phyloP scores from a whole-genome alignment of 2,329 filamentous ascomycete species.

The Daldinia sp. region DNA sequence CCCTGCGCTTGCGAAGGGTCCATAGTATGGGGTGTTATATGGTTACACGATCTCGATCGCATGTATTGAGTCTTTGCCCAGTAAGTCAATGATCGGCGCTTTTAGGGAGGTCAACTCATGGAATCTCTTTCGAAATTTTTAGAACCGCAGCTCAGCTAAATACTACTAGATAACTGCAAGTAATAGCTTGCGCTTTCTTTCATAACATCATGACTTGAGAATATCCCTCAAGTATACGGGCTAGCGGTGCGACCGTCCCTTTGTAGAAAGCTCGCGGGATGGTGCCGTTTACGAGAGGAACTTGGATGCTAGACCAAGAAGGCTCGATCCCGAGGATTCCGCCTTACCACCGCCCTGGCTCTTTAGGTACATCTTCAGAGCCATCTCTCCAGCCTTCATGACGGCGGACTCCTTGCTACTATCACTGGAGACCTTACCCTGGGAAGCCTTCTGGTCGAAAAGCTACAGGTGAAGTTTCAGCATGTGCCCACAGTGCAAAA shows the following conservation, averaged over 20 bases:
- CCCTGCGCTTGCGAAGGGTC: not conserved
- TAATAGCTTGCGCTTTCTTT: not conserved
- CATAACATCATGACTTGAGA: not conserved
- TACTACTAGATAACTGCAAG: not conserved
- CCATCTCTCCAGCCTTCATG: conserved; percentile 82
- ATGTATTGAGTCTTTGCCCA: not conserved
- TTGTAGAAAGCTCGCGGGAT: not conserved
- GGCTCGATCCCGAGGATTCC: conserved; percentile 35
- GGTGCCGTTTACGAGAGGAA: conserved; percentile 39
- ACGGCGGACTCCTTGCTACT: conserved; percentile 84
- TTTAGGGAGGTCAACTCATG: not conserved
- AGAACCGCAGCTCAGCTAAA: not conserved
- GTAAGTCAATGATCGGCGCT: not conserved
- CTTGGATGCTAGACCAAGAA: conserved; percentile 46
- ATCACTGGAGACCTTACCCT: conserved; percentile 62
- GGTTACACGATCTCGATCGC: conserved; percentile 35
- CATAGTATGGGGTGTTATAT: not conserved
- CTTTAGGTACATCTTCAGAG: conserved; percentile 91
- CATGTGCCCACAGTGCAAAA: not conserved
- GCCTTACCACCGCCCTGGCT: conserved; percentile 61
- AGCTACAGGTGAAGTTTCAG: conserved; percentile 51
- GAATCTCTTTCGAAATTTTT: not conserved
- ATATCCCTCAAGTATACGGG: not conserved
- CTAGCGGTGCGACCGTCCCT: not conserved
- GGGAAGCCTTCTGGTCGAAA: conserved; percentile 65